Conservation (phyloP, 2,329 filamentous ascomycete species). For the Ascochyta clinopodiicola region DNA sequence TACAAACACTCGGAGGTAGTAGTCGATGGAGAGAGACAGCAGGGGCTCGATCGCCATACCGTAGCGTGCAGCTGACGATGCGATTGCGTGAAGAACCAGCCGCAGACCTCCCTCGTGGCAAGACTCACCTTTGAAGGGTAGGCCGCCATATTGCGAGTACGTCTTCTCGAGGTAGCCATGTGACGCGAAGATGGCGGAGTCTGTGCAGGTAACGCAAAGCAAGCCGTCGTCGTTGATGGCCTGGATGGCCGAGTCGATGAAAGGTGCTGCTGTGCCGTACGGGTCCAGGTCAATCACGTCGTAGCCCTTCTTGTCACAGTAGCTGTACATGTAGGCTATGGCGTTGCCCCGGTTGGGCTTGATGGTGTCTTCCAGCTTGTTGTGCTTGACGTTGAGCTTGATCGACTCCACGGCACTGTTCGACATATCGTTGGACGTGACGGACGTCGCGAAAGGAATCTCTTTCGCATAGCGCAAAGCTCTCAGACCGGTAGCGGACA, state of each 20-base stretch:
- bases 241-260: conserved; percentile 90
- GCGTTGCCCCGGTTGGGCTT: conserved; percentile 81
- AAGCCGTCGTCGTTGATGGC: conserved; percentile 86
- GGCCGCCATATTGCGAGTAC: conserved; percentile 89
- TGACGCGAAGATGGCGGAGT: conserved; percentile 93
- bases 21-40: conserved; percentile 93
- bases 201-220: conserved; percentile 94
- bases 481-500: conserved; percentile 91
- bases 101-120: conserved; percentile 91
- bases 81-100: conserved; percentile 82
- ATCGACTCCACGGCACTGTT: conserved; percentile 79
- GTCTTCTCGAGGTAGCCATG: conserved; percentile 94
- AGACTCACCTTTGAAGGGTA: conserved; percentile 82
- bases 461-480: conserved; percentile 92
- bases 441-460: conserved; percentile 79
- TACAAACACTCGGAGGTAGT: conserved; percentile 90
- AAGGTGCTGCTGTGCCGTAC: conserved; percentile 91
- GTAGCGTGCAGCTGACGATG: conserved; percentile 80
- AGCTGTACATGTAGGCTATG: conserved; percentile 86
- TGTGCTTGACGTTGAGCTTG: conserved; percentile 82
- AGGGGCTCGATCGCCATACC: conserved; percentile 89
- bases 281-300: conserved; percentile 97
- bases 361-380: conserved; percentile 74
- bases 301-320: conserved; percentile 68
- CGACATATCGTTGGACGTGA: conserved; percentile 91